phyloP scores from a whole-genome alignment of 2,329 filamentous ascomycete species.

The Fusarium graminum region DNA sequence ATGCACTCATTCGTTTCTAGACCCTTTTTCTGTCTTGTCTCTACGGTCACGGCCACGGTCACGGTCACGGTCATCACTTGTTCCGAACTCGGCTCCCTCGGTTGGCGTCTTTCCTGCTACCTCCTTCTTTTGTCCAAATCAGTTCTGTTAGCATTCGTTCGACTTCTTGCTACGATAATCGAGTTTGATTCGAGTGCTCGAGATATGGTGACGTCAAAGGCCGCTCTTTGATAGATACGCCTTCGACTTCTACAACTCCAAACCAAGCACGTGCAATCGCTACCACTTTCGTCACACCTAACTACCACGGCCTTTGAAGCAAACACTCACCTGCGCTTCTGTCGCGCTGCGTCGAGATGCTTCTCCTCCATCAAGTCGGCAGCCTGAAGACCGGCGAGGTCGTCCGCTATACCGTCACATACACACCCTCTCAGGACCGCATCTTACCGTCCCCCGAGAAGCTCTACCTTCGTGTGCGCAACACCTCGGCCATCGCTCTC shows the following conservation, averaged over 20 bases:
- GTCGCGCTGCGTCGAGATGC: constrained; percentile 67
- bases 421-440: constrained; percentile 88
- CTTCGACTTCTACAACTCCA: constrained; percentile 11
- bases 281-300: constrained; percentile 1
- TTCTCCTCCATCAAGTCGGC: constrained; percentile 90
- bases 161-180: not conserved
- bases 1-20: constrained; percentile 28
- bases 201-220: constrained; percentile 49
- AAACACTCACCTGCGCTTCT: constrained; percentile 23
- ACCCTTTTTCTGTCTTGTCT: constrained; percentile 38
- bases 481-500: constrained; percentile 89
- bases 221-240: constrained; percentile 27
- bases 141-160: not conserved
- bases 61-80: not conserved
- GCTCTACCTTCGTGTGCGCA: constrained; percentile 89
- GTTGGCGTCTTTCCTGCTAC: constrained; percentile 19
- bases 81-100: constrained; percentile 32
- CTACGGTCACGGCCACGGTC: constrained; percentile 20
- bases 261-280: constrained; percentile 24
- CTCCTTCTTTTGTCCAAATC: constrained; percentile 2
- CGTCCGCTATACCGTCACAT: constrained; percentile 91
- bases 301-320: not conserved
- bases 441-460: constrained; percentile 87
- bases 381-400: constrained; percentile 95
- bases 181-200: constrained; percentile 18